A percentile compares a stretch with the other conserved stretches of the same genome.
Conservation (phyloP, 805 yeast species). For the Kodamaea kakaduensis region DNA sequence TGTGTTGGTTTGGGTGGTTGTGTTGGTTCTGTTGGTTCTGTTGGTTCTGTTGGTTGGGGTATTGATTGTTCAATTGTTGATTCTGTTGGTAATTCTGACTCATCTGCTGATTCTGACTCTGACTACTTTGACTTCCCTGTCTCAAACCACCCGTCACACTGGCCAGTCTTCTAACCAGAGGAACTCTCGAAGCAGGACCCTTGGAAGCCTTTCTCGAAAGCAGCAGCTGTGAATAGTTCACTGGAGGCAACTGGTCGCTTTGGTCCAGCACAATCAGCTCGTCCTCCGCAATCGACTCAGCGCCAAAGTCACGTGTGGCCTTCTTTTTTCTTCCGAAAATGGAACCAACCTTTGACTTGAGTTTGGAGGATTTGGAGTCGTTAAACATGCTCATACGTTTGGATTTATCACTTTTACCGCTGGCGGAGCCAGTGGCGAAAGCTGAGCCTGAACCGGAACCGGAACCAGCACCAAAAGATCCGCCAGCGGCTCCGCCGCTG, state of each 20-base stretch:
- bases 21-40: constrained; percentile 4
- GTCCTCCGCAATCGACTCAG: constrained; percentile 30
- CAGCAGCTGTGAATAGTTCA: too few relatives aligned
- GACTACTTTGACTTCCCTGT: constrained; percentile 1
- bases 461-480: too few relatives aligned
- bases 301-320: constrained; percentile 12
- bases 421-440: constrained; percentile 10
- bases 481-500: constrained; percentile 7
- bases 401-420: constrained; percentile 17
- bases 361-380: constrained; percentile 35
- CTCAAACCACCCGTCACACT: constrained; percentile 2
- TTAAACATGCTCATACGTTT: too few relatives aligned
- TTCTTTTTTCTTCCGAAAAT: constrained; percentile 61
- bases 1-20: not conserved
- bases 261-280: too few relatives aligned
- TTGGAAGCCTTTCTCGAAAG: too few relatives aligned
- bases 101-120: constrained; percentile 1
- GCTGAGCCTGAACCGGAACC: too few relatives aligned
- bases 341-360: constrained; percentile 73
- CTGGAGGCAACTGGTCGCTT: too few relatives aligned
- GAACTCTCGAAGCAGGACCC: constrained; percentile 13
- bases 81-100: constrained; percentile 1
- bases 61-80: constrained; percentile 1
- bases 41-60: not conserved
- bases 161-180: constrained; percentile 13